Evolutionary conservation across 2,329 filamentous ascomycete species (phyloP).

Genomic region (Fusarium sp.): DNA sequence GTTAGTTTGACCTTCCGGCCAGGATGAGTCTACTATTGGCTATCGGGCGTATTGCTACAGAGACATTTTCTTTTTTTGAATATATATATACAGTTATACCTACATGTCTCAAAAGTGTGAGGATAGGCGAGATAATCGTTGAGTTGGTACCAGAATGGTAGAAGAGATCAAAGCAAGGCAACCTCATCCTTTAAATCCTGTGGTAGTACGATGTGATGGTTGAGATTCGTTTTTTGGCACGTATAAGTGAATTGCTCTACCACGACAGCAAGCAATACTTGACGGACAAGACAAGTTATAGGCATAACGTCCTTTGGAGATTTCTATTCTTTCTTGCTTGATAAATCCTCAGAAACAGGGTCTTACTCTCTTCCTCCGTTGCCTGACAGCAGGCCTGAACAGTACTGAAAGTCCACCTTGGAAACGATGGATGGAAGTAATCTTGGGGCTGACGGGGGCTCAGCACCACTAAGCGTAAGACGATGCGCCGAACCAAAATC

Average conservation of each 20-base stretch:
- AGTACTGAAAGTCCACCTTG: not conserved
- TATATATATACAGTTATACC: not conserved
- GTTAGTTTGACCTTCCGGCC: too few relatives aligned
- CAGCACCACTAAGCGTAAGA: constrained; percentile 26
- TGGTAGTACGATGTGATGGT: not conserved
- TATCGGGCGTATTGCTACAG: too few relatives aligned
- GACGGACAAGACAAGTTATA: not conserved
- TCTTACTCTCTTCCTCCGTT: not conserved
- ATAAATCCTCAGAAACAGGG: not conserved
- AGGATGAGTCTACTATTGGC: too few relatives aligned
- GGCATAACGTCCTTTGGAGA: too few relatives aligned
- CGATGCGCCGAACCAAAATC: constrained; percentile 10
- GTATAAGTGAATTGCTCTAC: not conserved
- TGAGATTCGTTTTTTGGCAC: not conserved
- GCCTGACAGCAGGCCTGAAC: not conserved
- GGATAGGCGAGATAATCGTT: constrained; percentile 3
- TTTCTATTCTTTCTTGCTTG: not conserved
- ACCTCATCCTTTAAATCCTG: not conserved
- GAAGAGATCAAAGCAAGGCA: not conserved
- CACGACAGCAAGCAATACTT: not conserved
- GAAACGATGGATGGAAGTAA: not conserved
- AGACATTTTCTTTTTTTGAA: too few relatives aligned
- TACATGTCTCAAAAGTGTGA: constrained; percentile 12
- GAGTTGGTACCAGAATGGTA: not conserved
- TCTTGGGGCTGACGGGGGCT: constrained; percentile 32